Evolutionary conservation across 1,139 yeast genomes (phyloP), one percentile per base, ranked within the genome.

Genomic region (Blastobotrys arbuscula): DNA sequence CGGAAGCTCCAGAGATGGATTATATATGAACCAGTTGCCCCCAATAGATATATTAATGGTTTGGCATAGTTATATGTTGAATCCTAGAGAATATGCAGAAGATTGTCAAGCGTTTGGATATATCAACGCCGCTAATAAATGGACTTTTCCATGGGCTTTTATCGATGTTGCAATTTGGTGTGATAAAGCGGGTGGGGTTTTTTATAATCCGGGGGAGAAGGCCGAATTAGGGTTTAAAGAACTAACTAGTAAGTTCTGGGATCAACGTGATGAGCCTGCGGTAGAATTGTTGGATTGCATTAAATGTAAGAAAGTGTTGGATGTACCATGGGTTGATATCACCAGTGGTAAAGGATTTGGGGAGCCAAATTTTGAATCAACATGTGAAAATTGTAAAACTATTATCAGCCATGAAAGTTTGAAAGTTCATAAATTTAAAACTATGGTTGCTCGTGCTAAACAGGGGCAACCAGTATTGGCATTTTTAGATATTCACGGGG

Each of bases 31-130:
- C 37, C 19, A 36, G 54, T 45, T 68, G 28, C 73, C 74, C 1
- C 73, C 73, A 1, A 53, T 70, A 39, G 75, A 71, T 51, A 66
- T 72, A 4, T 47, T 71, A 9, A 62, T 72, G 68, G 71, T 72
- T 1, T 72, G 76, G 76, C 75, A 72, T 54, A 53, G 70, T 3
- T 65, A 64, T 47, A 50, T 65, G 53, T 55, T 68, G 47, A 65
- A 64, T 42, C 71, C 71, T 1, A 54, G 55, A 24, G 53, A 66
- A 0, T 65, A 57, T 47, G 63, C 67, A 50, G 72, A 69, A 42
- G 63, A 62, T 24, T 62, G 65, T 34, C 48, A 56, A 12, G 40
- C 16, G 16, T 38, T 38, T 15, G 38, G 23, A 8, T 28, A 28
- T 28, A 7, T 37, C 16, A 13, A 38, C 8, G 20, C 21, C 10